Evolutionary conservation across 352 stramenopile species (phyloP).

Genomic region (Peronospora destructor): DNA sequence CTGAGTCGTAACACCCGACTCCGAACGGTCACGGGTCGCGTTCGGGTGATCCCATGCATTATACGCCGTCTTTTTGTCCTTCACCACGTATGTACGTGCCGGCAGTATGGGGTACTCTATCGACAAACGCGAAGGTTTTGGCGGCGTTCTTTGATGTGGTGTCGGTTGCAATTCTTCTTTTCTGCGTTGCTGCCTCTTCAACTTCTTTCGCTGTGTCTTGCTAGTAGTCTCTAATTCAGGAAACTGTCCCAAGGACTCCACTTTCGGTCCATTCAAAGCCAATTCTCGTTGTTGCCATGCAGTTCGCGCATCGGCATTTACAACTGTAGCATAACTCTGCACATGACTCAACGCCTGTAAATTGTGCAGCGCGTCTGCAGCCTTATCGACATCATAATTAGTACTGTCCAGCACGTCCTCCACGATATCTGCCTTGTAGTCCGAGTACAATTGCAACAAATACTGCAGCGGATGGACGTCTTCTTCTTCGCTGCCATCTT

Average conservation of each 20-base stretch:
- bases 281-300: constrained; percentile 21
- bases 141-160: constrained; percentile 23
- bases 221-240: constrained; percentile 29
- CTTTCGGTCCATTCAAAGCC: constrained; percentile 22
- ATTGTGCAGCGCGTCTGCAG: constrained; percentile 49
- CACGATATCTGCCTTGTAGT: constrained; percentile 53
- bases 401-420: constrained; percentile 57
- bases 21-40: constrained; percentile 15
- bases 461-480: constrained; percentile 44
- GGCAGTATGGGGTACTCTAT: constrained; percentile 24
- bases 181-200: constrained; percentile 21
- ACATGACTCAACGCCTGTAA: constrained; percentile 45
- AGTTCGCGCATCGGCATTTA: constrained; percentile 25
- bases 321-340: constrained; percentile 53
- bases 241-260: constrained; percentile 52
- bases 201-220: constrained; percentile 34
- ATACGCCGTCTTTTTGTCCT: constrained; percentile 11
- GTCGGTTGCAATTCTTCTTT: constrained; percentile 22
- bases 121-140: constrained; percentile 23
- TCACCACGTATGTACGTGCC: constrained; percentile 5
- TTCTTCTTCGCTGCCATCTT: constrained; percentile 26
- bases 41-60: constrained; percentile 35
- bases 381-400: constrained; percentile 46
- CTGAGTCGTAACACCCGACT: constrained; percentile 51
- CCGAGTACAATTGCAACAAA: constrained; percentile 47